phyloP scores from a whole-genome alignment of 768 basidiomycete genomes.

The Holtermanniella nyarrowii region DNA sequence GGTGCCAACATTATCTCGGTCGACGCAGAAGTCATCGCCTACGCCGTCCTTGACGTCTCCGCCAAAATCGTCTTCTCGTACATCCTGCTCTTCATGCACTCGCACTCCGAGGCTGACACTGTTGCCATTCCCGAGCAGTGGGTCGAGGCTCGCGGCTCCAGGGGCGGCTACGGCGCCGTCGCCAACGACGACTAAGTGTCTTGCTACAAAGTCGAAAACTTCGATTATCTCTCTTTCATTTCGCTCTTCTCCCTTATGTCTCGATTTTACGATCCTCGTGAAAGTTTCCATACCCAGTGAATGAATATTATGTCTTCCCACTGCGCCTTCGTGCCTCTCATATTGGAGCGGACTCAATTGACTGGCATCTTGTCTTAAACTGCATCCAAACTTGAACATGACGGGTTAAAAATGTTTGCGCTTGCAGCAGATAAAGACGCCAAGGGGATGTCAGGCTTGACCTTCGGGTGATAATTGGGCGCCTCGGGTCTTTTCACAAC shows the following conservation, averaged over 20 bases:
- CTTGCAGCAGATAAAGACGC: no score
- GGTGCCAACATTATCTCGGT: slow-evolving; percentile 34
- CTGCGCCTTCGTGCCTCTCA: no score
- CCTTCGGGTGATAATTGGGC: no score
- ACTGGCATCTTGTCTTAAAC: no score
- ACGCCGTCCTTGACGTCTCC: slow-evolving; percentile 37
- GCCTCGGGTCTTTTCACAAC: no score
- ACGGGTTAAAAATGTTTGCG: no score
- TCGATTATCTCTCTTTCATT: not conserved
- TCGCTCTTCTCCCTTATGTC: not conserved
- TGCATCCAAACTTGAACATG: no score
- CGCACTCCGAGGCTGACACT: slow-evolving; percentile 25
- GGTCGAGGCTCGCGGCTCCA: slow-evolving; percentile 18
- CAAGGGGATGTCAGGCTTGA: no score
- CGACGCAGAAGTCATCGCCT: slow-evolving; percentile 37
- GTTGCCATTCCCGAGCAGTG: slow-evolving; percentile 29
- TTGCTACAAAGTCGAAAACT: not conserved
- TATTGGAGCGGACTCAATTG: no score
- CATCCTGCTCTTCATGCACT: slow-evolving; percentile 27
- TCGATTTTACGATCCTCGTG: not conserved
- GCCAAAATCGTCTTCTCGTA: slow-evolving; percentile 31
- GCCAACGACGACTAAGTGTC: slow-evolving; percentile 7
- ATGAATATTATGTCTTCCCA: not conserved
- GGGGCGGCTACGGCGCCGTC: slow-evolving; percentile 28
- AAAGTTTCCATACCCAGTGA: not conserved